phyloP scores from a whole-genome alignment of 2,329 filamentous ascomycete genomes.

The Aureobasidium pullulans region DNA sequence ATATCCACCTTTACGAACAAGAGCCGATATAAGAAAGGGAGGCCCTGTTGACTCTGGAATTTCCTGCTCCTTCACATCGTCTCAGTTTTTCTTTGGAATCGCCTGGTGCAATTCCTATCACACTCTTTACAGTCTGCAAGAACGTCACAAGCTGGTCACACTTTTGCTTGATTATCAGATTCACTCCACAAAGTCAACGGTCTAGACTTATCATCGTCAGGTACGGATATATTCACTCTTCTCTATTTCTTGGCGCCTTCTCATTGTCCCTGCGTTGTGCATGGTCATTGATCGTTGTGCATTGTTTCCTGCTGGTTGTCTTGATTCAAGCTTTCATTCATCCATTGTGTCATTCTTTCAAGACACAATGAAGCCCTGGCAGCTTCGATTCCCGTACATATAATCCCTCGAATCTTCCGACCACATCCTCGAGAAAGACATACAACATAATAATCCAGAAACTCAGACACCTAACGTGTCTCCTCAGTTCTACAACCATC shows the following conservation, averaged over 20 bases:
- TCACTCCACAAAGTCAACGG: not conserved
- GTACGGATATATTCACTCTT: not conserved
- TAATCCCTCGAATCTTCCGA: not conserved
- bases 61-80: not conserved
- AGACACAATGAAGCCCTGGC: not conserved
- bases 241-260: not conserved
- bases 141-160: not conserved
- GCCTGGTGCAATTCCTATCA: constrained; percentile 8
- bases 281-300: not conserved
- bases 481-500: not conserved
- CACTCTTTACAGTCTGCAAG: constrained; percentile 10
- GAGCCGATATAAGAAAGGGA: not conserved
- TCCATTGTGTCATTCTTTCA: not conserved
- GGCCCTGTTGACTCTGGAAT: not conserved
- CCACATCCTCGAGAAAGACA: not conserved
- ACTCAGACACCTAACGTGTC: constrained; percentile 10
- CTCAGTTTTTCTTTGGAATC: constrained; percentile 1
- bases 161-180: not conserved
- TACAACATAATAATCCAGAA: no score
- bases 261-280: not conserved
- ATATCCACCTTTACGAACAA: not conserved
- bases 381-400: not conserved
- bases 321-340: constrained; percentile 4
- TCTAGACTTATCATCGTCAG: not conserved
- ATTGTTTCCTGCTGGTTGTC: not conserved